Percentiles rank a stretch among this genome's conserved stretches.
Conservation (phyloP, 306 rosid species). For the Styphnolobium japonicum region DNA sequence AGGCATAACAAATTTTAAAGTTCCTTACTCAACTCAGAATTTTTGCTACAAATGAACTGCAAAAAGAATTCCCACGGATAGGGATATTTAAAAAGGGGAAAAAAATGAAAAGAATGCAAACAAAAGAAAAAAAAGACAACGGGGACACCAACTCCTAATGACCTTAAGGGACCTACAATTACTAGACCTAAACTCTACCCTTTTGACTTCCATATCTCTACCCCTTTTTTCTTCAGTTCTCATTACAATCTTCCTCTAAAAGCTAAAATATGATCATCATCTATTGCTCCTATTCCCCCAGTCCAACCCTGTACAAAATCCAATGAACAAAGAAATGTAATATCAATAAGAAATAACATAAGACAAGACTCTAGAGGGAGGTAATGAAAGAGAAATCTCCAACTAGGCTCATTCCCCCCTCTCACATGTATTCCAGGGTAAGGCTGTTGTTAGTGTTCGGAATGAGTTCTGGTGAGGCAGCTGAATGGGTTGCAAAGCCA, state of each 20-base stretch:
- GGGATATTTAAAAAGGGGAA: conserved; percentile 42
- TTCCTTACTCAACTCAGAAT: conserved; percentile 66
- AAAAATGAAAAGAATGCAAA: conserved; percentile 54
- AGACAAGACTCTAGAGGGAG: conserved; percentile 39
- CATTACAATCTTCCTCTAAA: conserved; percentile 60
- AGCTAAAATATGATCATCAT: conserved; percentile 60
- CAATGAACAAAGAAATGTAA: conserved; percentile 64
- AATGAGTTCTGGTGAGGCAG: conserved; percentile 72
- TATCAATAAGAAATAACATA: conserved; percentile 52
- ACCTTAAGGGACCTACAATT: conserved; percentile 48
- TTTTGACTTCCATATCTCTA: conserved; percentile 56
- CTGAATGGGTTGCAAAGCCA: neutral
- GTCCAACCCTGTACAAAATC: conserved; percentile 87
- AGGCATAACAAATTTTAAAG: conserved; percentile 45
- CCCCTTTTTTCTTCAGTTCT: conserved; percentile 37
- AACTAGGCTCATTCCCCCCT: conserved; percentile 28
- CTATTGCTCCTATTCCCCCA: conserved; percentile 67
- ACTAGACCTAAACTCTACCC: conserved; percentile 70
- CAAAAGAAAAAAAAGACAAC: conserved; percentile 28
- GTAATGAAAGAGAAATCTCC: conserved; percentile 19
- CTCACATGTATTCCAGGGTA: conserved; percentile 71
- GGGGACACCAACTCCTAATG: conserved; percentile 48
- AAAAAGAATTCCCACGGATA: conserved; percentile 85
- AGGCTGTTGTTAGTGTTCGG: conserved; percentile 72
- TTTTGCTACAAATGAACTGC: conserved; percentile 92